These are phyloP conservation scores for Carex arenaria DNA, from an alignment of 202 grass and related monocot genomes.

Conservation along the genomic window DNA sequence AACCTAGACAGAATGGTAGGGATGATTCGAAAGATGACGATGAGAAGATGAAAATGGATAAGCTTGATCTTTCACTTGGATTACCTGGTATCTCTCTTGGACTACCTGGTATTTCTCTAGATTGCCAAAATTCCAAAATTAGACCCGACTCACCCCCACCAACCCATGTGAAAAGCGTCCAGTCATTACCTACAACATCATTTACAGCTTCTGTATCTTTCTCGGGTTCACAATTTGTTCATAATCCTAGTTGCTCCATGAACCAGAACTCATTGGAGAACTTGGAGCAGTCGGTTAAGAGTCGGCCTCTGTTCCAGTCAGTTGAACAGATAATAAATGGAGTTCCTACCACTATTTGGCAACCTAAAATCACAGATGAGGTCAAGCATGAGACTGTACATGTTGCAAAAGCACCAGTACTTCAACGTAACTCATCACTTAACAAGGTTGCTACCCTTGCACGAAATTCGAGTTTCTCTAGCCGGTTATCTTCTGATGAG, in stretches of 20 bases:
- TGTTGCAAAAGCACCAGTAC: slow-evolving; percentile 20
- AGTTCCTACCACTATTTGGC: slow-evolving; percentile 31
- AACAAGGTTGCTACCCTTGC: slow-evolving; percentile 25
- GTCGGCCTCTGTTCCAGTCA: slow-evolving; percentile 54
- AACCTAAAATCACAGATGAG: slow-evolving; percentile 44
- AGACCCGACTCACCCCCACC: slow-evolving; percentile 31
- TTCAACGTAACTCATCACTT: slow-evolving; percentile 48
- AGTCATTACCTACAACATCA: slow-evolving; percentile 45
- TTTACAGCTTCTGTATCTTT: slow-evolving; percentile 61
- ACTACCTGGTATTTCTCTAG: slow-evolving; percentile 51
- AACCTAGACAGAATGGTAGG: slow-evolving; percentile 20
- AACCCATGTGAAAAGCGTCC: slow-evolving; percentile 32
- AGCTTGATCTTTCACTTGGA: slow-evolving; percentile 81
- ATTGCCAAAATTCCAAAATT: slow-evolving; percentile 35
- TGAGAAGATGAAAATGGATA: slow-evolving; percentile 44
- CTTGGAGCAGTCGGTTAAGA: slow-evolving; percentile 60
- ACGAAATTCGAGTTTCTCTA: slow-evolving; percentile 19
- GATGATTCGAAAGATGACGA: slow-evolving; percentile 31
- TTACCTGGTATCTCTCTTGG: slow-evolving; percentile 53
- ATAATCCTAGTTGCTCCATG: slow-evolving; percentile 71
- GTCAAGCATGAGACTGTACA: slow-evolving; percentile 36
- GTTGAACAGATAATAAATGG: slow-evolving; percentile 41
- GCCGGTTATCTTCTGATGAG: slow-evolving; percentile 30
- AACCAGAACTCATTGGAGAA: slow-evolving; percentile 68
- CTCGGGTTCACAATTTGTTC: slow-evolving; percentile 50